Base-by-base conservation (phyloP, 352 stramenopile genomes). In the Achlya hypogyna region DNA sequence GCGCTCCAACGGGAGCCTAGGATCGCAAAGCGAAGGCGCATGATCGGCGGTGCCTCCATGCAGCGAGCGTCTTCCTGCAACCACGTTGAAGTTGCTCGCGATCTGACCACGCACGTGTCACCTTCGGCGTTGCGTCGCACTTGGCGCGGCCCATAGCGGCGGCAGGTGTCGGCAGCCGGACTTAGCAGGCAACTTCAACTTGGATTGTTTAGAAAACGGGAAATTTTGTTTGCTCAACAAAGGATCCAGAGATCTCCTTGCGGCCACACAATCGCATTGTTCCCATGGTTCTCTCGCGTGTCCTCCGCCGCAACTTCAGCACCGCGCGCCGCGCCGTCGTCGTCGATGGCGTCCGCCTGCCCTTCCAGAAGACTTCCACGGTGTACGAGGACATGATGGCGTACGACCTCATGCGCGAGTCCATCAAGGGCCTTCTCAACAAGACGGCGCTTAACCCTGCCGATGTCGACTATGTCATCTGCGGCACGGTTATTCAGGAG, bases 311-410 rank as follows among this genome's bases (percentile, higher is more conserved):
- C 35, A 51, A 45, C 54, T 63, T 63, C 20, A 63, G 54, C 54
- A 25, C 54, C 32, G 45, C 22, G 6, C 82, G 81, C 65, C 84
- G 84, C 58, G 91, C 98, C 40, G 91, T 98, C n/a, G 80, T 98
- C 27, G 90, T 98, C 35, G 88, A 98, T 59, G 93, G 94, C 58
- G 78, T 97, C 25, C 92, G 97, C 51, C 82, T 98, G 32, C 97
- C 96, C 32, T 99, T 99, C 79, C 86, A 90, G 53, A 89, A 96
- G 76, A 96, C 91, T 25, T 90, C 86, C 53, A 98, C 95, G 25
- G 83, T 97, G 53, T 99, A 99, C 84, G 94, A 98, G 70, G 94
- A 99, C 74, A 77, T 97, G 73, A 86, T 99, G 63, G 95, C 95
- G 20, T 97, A 99, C 68, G 96, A 99, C 84, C 87, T 99, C 65